A percentile compares a stretch with the other conserved stretches of the same genome.
phyloP scores from a whole-genome alignment of 2,329 filamentous ascomycete genomes.

The Monilinia aucupariae region DNA sequence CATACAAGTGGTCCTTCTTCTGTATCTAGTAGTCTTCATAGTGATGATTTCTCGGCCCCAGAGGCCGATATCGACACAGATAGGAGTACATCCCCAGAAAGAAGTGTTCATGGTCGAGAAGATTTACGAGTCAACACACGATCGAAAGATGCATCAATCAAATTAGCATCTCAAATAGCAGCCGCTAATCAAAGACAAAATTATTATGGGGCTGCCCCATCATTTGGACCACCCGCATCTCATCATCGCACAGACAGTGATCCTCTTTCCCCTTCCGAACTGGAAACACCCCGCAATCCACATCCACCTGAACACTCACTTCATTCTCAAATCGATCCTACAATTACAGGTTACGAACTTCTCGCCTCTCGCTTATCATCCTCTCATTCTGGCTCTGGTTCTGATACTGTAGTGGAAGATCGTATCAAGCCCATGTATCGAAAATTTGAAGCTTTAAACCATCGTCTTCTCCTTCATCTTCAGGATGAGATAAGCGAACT shows the following conservation, averaged over 20 bases:
- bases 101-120: constrained; percentile 36
- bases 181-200: constrained; percentile 33
- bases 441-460: constrained; percentile 75
- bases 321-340: constrained; percentile 40
- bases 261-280: constrained; percentile 27
- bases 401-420: constrained; percentile 23
- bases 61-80: constrained; percentile 41
- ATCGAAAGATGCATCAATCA: constrained; percentile 27
- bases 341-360: constrained; percentile 56
- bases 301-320: constrained; percentile 30
- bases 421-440: constrained; percentile 63
- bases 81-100: constrained; percentile 42
- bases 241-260: constrained; percentile 36
- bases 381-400: constrained; percentile 19
- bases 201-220: constrained; percentile 25
- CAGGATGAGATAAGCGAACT: constrained; percentile 81
- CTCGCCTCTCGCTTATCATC: constrained; percentile 51
- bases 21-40: constrained; percentile 29
- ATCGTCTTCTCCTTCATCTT: constrained; percentile 73
- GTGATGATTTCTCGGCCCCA: constrained; percentile 36
- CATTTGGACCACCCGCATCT: constrained; percentile 37
- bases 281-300: constrained; percentile 30
- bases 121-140: constrained; percentile 17
- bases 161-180: constrained; percentile 32
- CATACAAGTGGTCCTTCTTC: constrained; percentile 35